Evolutionary conservation across 768 basidiomycete species (phyloP), one percentile per base, ranked within the genome.

Genomic region (Mycena alexandri): DNA sequence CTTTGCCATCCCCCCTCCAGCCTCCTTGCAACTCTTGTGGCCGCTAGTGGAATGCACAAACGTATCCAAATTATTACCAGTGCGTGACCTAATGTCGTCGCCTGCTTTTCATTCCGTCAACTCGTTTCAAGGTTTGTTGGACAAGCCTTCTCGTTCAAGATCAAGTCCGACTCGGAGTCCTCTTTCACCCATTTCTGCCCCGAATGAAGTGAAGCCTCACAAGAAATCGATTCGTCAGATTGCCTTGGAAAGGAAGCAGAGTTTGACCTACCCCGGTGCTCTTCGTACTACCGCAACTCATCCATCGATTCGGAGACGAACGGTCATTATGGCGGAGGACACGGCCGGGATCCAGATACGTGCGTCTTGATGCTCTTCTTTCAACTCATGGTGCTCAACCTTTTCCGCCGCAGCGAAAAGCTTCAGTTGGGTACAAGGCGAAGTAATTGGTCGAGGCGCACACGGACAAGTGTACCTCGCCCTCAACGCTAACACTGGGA

Each of bases 381-480:
- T 55, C 21, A 29, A 17, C 6, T 44, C 13, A 3, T 8, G 10
- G 10, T 50, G 13, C 34, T 60, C 19, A 54, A n/a, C 36, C 25
- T 17, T 9, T 17, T 29, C 33, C n/a, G 46, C 17, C 5, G 17
- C 22, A 48, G 21, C 22, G n/a, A 38, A 22, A 41, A 17, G 10
- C 24, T 67, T 67, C 53, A 61, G 56, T 22, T 94, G 93, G 92
- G 89, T 93, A 56, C 90, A 90, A 67, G 93, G 93, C 34, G 89
- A 93, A 75, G 80, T 90, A 43, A 93, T 94, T 65, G 92, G 92
- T 33, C 91, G 89, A 74, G 92, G 93, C 21, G 89, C 89, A 16
- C 92, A 90, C 70, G 93, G 92, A 25, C 84, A 87, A 42, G 92
- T 93, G 36, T 94, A 92, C 73, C 84, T 93, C 55, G 93, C 88